Conservation (phyloP, 2,329 filamentous ascomycete species). For the Penicillium freii region DNA sequence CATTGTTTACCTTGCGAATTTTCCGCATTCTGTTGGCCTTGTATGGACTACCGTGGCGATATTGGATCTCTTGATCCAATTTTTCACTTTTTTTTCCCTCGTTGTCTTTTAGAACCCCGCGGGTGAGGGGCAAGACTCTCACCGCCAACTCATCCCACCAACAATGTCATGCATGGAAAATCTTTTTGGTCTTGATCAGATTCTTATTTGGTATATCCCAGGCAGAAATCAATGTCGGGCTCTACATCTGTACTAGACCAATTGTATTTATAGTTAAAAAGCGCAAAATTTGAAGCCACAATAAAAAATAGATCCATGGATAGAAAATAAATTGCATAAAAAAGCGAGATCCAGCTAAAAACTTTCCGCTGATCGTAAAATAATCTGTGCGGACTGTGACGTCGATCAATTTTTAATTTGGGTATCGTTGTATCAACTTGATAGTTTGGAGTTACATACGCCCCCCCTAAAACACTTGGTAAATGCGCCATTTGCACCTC, state of each 20-base stretch:
- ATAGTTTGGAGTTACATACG: background rate
- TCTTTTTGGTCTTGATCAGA: background rate
- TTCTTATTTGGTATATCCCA: background rate
- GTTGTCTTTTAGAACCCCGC: constrained; percentile 12
- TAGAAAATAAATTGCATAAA: background rate
- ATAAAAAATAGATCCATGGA: background rate
- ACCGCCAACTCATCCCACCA: constrained; percentile 24
- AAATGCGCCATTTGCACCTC: constrained; percentile 11
- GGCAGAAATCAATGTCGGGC: constrained; percentile 1
- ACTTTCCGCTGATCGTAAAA: constrained; percentile 1
- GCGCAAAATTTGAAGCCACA: background rate
- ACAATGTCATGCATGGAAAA: constrained; percentile 14
- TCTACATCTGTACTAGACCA: constrained; percentile 3
- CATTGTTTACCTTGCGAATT: constrained; percentile 11
- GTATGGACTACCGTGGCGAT: background rate
- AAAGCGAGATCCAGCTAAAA: background rate
- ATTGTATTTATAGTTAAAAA: background rate
- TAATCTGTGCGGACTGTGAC: constrained; percentile 5
- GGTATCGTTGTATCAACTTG: constrained; percentile 8
- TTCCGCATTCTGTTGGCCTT: background rate
- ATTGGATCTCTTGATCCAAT: background rate
- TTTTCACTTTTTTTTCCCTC: background rate
- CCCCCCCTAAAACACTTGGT: background rate
- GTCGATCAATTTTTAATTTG: constrained; percentile 11
- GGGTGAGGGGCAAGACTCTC: constrained; percentile 19